Conservation (phyloP, 805 yeast species). For the Kuraishia hungarica region DNA sequence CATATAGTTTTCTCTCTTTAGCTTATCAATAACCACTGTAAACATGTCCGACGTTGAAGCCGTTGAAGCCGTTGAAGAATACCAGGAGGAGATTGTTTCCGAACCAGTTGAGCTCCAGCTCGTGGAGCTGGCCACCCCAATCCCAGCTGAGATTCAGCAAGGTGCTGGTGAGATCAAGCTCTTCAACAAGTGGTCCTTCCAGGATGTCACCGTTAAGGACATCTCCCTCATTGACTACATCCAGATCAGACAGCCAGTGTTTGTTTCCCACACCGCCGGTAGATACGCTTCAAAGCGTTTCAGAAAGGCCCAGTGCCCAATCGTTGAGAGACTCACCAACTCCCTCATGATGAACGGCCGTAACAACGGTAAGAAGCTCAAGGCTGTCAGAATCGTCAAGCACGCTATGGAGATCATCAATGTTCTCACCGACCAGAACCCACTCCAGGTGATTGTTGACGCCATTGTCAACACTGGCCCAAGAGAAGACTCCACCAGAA, state of each 20-base stretch:
- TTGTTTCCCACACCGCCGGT: constrained; percentile 98
- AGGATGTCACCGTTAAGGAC: constrained; percentile 96
- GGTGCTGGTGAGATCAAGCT: constrained; percentile 95
- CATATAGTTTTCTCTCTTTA: neutral
- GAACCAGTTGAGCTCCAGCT: constrained; percentile 75
- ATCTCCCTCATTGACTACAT: constrained; percentile 97
- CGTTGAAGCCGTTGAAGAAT: constrained; percentile 36
- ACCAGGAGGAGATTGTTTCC: constrained; percentile 69
- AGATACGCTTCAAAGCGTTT: constrained; percentile 99
- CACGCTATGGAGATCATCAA: constrained; percentile 97
- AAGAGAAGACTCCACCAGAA: constrained; percentile 99
- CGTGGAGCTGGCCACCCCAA: constrained; percentile 86
- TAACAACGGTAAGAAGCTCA: constrained; percentile 99
- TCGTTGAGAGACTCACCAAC: constrained; percentile 98
- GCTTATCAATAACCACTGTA: neutral
- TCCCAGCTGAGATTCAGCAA: constrained; percentile 93
- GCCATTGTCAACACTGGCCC: constrained; percentile 99
- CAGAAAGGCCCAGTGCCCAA: constrained; percentile 99
- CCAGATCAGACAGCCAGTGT: constrained; percentile 96
- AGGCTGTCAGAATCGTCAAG: constrained; percentile 99
- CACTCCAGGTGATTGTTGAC: constrained; percentile 97
- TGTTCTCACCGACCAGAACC: constrained; percentile 98
- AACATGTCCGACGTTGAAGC: constrained; percentile 79
- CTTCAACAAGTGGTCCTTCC: constrained; percentile 99
- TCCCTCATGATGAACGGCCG: constrained; percentile 99